A percentile compares a stretch with the other conserved stretches of the same genome.
phyloP scores from a whole-genome alignment of 768 basidiomycete species.

The Pulveroboletus sp. region DNA sequence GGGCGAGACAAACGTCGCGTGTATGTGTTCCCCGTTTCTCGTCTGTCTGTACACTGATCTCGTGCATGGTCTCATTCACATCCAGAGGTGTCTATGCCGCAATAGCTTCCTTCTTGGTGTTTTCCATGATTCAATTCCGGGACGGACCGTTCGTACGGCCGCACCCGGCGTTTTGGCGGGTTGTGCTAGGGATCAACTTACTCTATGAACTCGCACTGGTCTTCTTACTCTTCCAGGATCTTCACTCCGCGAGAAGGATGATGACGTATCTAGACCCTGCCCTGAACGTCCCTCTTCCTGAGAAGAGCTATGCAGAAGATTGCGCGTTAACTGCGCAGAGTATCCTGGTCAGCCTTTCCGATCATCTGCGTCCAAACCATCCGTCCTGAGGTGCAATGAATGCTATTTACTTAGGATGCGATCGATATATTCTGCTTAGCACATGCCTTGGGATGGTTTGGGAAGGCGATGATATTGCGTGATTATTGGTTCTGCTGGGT shows the following conservation, averaged over 20 bases:
- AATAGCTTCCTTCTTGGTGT: conserved; percentile 66
- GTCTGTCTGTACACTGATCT: background rate
- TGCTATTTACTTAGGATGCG: conserved; percentile 48
- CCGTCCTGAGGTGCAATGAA: conserved; percentile 1
- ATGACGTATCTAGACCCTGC: conserved; percentile 74
- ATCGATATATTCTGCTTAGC: conserved; percentile 85
- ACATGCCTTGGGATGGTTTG: conserved; percentile 85
- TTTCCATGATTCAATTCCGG: conserved; percentile 84
- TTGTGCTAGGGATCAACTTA: conserved; percentile 74
- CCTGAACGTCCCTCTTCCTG: conserved; percentile 68
- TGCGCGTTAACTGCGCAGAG: conserved; percentile 59
- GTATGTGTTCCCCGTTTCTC: conserved; percentile 39
- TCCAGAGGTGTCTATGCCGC: conserved; percentile 73
- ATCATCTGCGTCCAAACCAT: background rate
- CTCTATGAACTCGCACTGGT: conserved; percentile 80
- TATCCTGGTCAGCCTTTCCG: conserved; percentile 53
- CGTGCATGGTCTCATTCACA: conserved; percentile 12
- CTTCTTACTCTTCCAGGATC: conserved; percentile 82
- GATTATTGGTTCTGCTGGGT: conserved; percentile 97
- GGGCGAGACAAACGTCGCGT: conserved; percentile 76
- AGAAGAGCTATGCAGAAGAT: conserved; percentile 83
- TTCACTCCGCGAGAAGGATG: conserved; percentile 69
- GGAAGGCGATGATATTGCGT: conserved; percentile 83
- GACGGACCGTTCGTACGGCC: conserved; percentile 88
- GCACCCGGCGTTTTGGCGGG: conserved; percentile 83